These are phyloP conservation scores for Marasmius tenuissimus DNA, from an alignment of 1,284 basidiomycete genomes.

Conservation along the genomic window DNA sequence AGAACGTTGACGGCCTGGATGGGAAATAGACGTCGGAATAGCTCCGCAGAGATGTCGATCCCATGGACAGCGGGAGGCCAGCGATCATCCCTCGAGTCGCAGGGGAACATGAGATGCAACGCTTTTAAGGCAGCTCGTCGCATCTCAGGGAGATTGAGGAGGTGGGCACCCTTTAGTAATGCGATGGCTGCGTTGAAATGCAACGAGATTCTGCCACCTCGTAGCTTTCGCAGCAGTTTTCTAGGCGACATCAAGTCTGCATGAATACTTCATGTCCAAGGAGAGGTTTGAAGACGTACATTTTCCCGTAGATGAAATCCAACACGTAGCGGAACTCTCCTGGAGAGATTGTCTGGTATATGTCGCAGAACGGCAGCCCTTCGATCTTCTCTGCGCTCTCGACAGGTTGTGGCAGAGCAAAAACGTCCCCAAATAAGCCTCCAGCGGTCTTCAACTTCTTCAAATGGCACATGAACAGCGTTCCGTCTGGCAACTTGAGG, in stretches of 20 bases:
- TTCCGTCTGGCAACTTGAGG: conserved; percentile 15
- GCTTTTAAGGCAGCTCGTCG: conserved; percentile 10
- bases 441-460: conserved; percentile 13
- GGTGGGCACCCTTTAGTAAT: conserved; percentile 14
- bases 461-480: conserved; percentile 22
- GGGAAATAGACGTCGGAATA: conserved; percentile 16
- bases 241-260: background rate
- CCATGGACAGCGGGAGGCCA: conserved; percentile 17
- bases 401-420: conserved; percentile 15
- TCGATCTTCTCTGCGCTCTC: conserved; percentile 11
- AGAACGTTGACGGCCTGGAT: conserved; percentile 20
- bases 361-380: conserved; percentile 14
- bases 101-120: background rate
- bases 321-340: conserved; percentile 17
- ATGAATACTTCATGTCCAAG: background rate
- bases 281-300: conserved; percentile 14
- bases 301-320: conserved; percentile 17
- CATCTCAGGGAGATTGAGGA: conserved; percentile 11
- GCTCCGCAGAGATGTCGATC: conserved; percentile 6
- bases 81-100: background rate
- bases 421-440: conserved; percentile 21
- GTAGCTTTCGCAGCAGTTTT: background rate
- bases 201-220: conserved; percentile 4
- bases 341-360: conserved; percentile 11
- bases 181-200: conserved; percentile 16